Base-by-base conservation (phyloP, 202 grass and related monocot genomes). In the Saccharum hybrid region DNA sequence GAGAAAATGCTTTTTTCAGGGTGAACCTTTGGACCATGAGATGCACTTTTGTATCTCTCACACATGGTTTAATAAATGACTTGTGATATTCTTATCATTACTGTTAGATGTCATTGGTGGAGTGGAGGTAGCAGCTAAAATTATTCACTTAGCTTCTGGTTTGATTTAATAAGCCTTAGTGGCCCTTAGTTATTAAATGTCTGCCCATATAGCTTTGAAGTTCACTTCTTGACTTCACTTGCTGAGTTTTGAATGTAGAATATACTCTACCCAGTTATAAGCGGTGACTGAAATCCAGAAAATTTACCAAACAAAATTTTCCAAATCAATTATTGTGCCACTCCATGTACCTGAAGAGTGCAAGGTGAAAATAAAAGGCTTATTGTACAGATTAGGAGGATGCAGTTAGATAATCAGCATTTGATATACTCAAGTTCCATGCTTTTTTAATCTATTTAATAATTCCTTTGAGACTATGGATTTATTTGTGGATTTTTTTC, bases 401-500 rank as follows among this genome's bases (percentile, higher is more conserved):
- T 33, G 15, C 10, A 36, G 12, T 34, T 43, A 61, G 34, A 40
- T 2, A 59, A 56, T 65, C 5, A 39, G 22, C 21, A 23, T 68
- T 31, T 60, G 34, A 21, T 43, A 15, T 48, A 5, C 4, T 9
- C 30, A 77, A 69, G 14, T 42, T 76, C 4, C 23, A 16, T 72
- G 10, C 6, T 30, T 63, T 22, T 66, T 66, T 75, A 74, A 74
- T 68, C 57, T 77, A 71, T 82, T 28, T 77, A 72, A 36, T 66
- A 67, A 39, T 78, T 42, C 30, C 15, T 40, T 61, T 66, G 18
- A 72, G 14, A 41, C 6, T 73, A 7, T 30, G 7, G 7, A 33
- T 57, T 54, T 83, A 28, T 56, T 18, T 51, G 16, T 82, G 46
- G 4, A 74, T n/a, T n/a, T 15, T 73, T 77, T 39, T 78, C 4